These are phyloP conservation scores for Pezicula radicicola DNA, from an alignment of 2,329 filamentous ascomycete genomes.

Conservation along the genomic window DNA sequence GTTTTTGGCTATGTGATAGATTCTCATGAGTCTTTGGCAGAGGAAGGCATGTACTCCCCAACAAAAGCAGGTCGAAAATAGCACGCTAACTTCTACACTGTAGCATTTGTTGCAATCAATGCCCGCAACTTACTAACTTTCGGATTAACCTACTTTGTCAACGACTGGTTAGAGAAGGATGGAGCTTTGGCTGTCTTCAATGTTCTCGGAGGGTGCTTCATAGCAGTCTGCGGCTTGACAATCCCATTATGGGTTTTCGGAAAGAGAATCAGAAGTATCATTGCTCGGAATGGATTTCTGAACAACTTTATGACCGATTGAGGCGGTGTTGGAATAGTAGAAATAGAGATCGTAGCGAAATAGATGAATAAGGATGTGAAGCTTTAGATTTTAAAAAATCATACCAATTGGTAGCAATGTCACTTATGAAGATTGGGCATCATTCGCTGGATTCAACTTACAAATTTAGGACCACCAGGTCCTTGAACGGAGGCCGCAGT, in stretches of 20 bases:
- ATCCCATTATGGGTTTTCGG: slow-evolving; percentile 19
- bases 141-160: slow-evolving; percentile 39
- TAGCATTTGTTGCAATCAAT: slow-evolving; percentile 19
- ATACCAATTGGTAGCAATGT: too few relatives aligned
- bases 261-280: slow-evolving; percentile 15
- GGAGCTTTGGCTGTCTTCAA: slow-evolving; percentile 36
- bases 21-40: slow-evolving; percentile 15
- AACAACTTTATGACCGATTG: slow-evolving; percentile 17
- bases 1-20: slow-evolving; percentile 20
- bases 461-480: too few relatives aligned
- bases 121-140: slow-evolving; percentile 37
- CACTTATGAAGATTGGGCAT: too few relatives aligned
- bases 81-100: background rate
- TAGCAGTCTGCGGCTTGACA: slow-evolving; percentile 16
- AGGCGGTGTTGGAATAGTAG: background rate
- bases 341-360: too few relatives aligned
- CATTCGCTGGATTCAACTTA: too few relatives aligned
- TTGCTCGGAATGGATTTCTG: slow-evolving; percentile 12
- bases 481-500: too few relatives aligned
- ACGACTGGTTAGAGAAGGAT: slow-evolving; percentile 34
- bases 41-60: slow-evolving; percentile 11
- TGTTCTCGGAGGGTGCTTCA: slow-evolving; percentile 29
- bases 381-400: too few relatives aligned
- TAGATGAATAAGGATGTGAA: too few relatives aligned
- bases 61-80: background rate